Conservation (phyloP, 495 filamentous ascomycete genomes). For the Aspergillus kassunensis region DNA sequence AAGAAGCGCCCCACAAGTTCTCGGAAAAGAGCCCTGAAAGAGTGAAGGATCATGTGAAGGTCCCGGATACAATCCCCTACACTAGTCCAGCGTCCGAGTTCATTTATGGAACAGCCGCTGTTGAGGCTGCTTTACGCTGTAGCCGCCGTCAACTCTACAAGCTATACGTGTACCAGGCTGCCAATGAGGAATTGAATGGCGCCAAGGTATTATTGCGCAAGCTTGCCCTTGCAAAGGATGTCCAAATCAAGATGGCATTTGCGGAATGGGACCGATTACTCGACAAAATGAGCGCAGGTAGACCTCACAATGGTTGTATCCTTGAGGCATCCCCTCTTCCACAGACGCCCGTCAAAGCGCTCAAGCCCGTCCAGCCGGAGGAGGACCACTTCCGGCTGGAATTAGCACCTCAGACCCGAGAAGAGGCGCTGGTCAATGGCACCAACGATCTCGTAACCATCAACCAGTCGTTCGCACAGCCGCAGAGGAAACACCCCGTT, state of each 20-base stretch:
- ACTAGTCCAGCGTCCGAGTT: conserved; percentile 87
- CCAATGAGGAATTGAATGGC: conserved; percentile 37
- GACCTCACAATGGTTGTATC: conserved; percentile 88
- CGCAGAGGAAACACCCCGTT: conserved; percentile 59
- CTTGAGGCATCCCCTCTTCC: conserved; percentile 84
- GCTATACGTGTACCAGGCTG: conserved; percentile 65
- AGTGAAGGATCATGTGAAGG: conserved; percentile 35
- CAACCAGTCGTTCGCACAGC: conserved; percentile 21
- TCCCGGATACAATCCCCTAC: conserved; percentile 64
- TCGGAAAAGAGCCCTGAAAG: conserved; percentile 34
- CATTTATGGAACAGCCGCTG: conserved; percentile 76
- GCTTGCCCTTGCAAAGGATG: conserved; percentile 53
- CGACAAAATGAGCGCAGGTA: conserved; percentile 75
- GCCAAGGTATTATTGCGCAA: conserved; percentile 47
- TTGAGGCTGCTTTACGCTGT: conserved; percentile 75
- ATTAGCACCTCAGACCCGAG: conserved; percentile 63
- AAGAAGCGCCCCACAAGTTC: conserved; percentile 17
- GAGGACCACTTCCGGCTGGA: conserved; percentile 51
- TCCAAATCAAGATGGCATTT: conserved; percentile 52
- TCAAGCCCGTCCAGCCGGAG: conserved; percentile 45
- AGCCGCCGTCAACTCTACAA: conserved; percentile 72
- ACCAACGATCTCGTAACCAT: conserved; percentile 37
- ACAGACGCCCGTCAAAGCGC: conserved; percentile 59
- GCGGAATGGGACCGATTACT: conserved; percentile 58
- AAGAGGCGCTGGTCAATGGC: conserved; percentile 71